Evolutionary conservation across 2,329 filamentous ascomycete genomes (phyloP), one percentile per base, ranked within the genome.

Genomic region (Pseudogymnoascus sp.): DNA sequence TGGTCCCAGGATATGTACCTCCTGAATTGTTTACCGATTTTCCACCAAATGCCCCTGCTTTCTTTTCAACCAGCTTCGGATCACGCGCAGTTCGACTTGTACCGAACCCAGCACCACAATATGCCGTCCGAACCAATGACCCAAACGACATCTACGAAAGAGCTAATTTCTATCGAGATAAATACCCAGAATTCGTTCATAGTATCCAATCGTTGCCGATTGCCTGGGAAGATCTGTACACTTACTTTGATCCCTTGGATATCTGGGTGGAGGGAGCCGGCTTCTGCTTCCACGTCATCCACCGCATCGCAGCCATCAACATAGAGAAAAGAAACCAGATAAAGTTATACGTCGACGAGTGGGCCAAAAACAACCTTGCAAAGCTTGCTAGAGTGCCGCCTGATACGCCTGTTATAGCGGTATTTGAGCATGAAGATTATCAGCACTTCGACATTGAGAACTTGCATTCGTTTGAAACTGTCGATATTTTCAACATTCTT

Each of bases 231-330:
- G 64, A 68, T 58, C 64, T 73, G 2, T 68, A 72, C 60, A 37
- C 67, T 7, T 73, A 70, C 59, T 74, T 71, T 62, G 72, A 74
- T 65, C 66, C 65, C 4, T 66, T 67, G 31, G 72, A 74, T 63
- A 64, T 72, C 10, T 68, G 65, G 39, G 58, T 67, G 31, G 65
- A 73, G 15, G 66, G 68, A 24, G 62, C 67, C 10, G 35, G 36
- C 0, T 73, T 74, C 60, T 70, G 71, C 35, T 70, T 58, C 26
- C 64, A 65, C n/a, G 68, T 74, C 15, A 60, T 73, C 11, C 35
- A 63, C 26, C 57, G 64, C 3, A 66, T 74, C 17, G 63, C 60
- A 9, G 58, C 21, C 4, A n/a, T 10, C 13, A 63, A 63, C 26
- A 31, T 61, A 7, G 29, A 36, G 31, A 35, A 33, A 21, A 37